Percentiles rank a stretch among this genome's conserved stretches.
Evolutionary conservation across 2,329 filamentous ascomycete species (phyloP).

Genomic region (Pseudopyrenochaeta lycopersici): DNA sequence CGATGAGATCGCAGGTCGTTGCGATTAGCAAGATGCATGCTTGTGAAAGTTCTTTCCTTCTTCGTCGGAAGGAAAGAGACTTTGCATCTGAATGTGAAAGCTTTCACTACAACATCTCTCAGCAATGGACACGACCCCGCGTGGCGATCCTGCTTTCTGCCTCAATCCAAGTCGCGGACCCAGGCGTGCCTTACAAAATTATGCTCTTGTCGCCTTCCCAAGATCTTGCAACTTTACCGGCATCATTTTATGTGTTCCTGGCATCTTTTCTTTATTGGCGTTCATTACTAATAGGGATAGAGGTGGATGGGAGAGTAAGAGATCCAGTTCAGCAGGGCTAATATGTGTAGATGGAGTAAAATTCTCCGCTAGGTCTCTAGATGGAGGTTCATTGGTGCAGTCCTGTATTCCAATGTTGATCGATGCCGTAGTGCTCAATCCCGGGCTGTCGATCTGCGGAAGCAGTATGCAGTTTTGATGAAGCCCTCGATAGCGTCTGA

Average conservation of each 20-base stretch:
- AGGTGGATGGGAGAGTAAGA: no score
- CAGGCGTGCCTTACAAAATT: background rate
- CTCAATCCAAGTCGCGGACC: background rate
- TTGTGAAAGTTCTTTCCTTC: background rate
- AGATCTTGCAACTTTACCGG: no score
- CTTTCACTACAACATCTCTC: background rate
- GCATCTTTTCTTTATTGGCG: no score
- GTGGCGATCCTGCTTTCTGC: background rate
- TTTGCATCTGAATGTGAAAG: background rate
- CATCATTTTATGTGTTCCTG: no score
- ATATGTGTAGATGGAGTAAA: background rate
- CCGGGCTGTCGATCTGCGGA: background rate
- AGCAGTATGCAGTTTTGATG: background rate
- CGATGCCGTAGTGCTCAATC: background rate
- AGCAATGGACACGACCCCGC: background rate
- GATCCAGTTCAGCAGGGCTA: no score
- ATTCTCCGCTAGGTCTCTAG: background rate
- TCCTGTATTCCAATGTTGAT: background rate
- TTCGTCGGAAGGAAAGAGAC: background rate
- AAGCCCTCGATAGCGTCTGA: background rate
- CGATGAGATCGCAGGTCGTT: background rate
- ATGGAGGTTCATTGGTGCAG: background rate
- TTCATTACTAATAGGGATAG: no score
- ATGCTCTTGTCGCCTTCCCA: no score
- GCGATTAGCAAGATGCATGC: background rate